These are phyloP conservation scores for Komagataella ulmi DNA, from an alignment of 805 yeast genomes.

Conservation along the genomic window DNA sequence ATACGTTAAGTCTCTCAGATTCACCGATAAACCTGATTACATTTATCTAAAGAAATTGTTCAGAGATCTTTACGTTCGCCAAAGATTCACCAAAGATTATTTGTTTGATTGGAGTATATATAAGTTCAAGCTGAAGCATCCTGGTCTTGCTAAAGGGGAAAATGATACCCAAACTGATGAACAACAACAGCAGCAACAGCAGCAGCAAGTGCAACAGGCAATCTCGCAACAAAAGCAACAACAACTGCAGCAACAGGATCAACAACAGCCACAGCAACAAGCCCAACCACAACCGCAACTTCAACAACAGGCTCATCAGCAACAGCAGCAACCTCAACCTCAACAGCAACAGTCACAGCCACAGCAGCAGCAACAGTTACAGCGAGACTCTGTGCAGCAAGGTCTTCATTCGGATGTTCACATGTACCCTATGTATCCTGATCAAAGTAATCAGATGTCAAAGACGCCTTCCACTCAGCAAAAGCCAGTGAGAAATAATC, in stretches of 20 bases:
- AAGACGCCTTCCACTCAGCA: background rate
- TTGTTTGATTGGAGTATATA: slow-evolving; percentile 94
- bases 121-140: slow-evolving; percentile 45
- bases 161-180: slow-evolving; percentile 23
- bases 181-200: slow-evolving; percentile 20
- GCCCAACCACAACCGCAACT: slow-evolving; percentile 1
- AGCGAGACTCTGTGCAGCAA: background rate
- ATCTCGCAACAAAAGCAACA: slow-evolving; percentile 8
- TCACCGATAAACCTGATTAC: slow-evolving; percentile 96
- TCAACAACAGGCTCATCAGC: slow-evolving; percentile 1
- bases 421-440: background rate
- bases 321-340: slow-evolving; percentile 2
- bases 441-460: background rate
- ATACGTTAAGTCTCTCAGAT: slow-evolving; percentile 80
- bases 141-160: background rate
- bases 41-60: slow-evolving; percentile 76
- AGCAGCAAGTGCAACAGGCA: slow-evolving; percentile 8
- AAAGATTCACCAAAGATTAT: slow-evolving; percentile 85
- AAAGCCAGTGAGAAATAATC: background rate
- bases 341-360: slow-evolving; percentile 2
- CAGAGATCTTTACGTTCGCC: slow-evolving; percentile 78
- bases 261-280: slow-evolving; percentile 13
- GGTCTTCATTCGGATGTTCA: background rate
- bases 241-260: slow-evolving; percentile 12
- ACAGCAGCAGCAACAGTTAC: slow-evolving; percentile 1